These are phyloP conservation scores for Pythium vanterpoolii DNA, from an alignment of 352 stramenopile species.

Conservation along the genomic window DNA sequence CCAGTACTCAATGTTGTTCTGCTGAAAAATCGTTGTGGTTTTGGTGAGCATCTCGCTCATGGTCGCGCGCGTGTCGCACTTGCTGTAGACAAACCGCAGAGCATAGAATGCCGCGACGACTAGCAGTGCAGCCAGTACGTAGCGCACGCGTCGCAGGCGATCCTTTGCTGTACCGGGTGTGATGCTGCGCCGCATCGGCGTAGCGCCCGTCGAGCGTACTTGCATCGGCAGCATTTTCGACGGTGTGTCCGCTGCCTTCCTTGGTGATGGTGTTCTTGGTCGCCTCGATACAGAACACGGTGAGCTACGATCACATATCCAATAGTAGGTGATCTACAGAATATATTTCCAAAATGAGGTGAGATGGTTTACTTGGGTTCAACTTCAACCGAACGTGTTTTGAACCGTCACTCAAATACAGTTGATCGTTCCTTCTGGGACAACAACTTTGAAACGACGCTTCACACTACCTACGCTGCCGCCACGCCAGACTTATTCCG, in stretches of 20 bases:
- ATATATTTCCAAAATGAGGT: slow-evolving; percentile 14
- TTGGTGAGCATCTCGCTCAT: slow-evolving; percentile 70
- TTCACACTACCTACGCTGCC: slow-evolving; percentile 1
- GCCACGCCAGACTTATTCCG: background rate
- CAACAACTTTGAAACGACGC: too few species aligned
- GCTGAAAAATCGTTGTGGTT: slow-evolving; percentile 57
- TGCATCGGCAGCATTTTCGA: slow-evolving; percentile 18
- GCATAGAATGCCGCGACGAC: slow-evolving; percentile 29
- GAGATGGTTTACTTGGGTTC: background rate
- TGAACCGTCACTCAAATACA: background rate
- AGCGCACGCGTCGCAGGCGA: slow-evolving; percentile 25
- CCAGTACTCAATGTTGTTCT: slow-evolving; percentile 75
- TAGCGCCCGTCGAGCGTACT: background rate
- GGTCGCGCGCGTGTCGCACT: slow-evolving; percentile 69
- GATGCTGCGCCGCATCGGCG: slow-evolving; percentile 1
- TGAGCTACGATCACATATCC: too few species aligned
- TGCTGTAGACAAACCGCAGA: slow-evolving; percentile 61
- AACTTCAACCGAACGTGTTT: background rate
- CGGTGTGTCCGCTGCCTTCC: too few species aligned
- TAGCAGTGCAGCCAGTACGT: slow-evolving; percentile 30
- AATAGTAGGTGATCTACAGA: too few species aligned
- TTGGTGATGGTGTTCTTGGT: slow-evolving; percentile 4
- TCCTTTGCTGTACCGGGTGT: slow-evolving; percentile 7
- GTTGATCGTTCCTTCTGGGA: background rate
- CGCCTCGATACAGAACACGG: background rate